phyloP scores from a whole-genome alignment of 495 filamentous ascomycete species.

The Aspergillus mulundensis region DNA sequence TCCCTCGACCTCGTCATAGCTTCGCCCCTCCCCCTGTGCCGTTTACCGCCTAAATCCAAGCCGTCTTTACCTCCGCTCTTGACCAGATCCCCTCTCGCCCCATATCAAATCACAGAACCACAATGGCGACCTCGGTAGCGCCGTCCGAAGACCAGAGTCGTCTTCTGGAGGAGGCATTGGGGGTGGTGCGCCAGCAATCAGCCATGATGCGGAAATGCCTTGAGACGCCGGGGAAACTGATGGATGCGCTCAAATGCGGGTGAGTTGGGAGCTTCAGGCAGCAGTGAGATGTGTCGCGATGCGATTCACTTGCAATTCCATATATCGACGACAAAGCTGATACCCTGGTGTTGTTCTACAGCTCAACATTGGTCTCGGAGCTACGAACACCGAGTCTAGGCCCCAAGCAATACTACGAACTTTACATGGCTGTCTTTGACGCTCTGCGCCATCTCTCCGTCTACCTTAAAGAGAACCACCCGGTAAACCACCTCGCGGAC shows the following conservation, averaged over 20 bases:
- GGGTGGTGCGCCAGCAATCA: slow-evolving; percentile 94
- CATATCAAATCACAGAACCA: slow-evolving; percentile 17
- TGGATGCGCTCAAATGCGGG: slow-evolving; percentile 99
- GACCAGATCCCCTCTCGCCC: slow-evolving; percentile 15
- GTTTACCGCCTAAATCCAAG: slow-evolving; percentile 29
- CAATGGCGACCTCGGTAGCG: slow-evolving; percentile 59
- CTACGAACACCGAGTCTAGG: slow-evolving; percentile 91
- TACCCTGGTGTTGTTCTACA: slow-evolving; percentile 31
- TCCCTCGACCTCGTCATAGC: neutral
- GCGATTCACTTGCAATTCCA: neutral
- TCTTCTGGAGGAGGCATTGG: slow-evolving; percentile 93
- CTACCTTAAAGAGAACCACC: slow-evolving; percentile 94
- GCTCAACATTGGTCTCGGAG: slow-evolving; percentile 95
- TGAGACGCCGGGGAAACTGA: slow-evolving; percentile 96
- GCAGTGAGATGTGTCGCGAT: slow-evolving; percentile 18
- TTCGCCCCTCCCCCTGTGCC: slow-evolving; percentile 1
- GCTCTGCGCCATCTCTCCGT: slow-evolving; percentile 93
- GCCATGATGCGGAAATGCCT: slow-evolving; percentile 94
- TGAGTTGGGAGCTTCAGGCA: slow-evolving; percentile 46
- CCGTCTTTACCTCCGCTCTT: slow-evolving; percentile 10
- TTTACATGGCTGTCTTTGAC: slow-evolving; percentile 99
- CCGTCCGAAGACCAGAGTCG: slow-evolving; percentile 86
- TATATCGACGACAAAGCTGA: neutral
- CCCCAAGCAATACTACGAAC: slow-evolving; percentile 98
- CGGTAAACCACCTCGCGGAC: slow-evolving; percentile 95